Conservation (phyloP, 352 stramenopile genomes). For the Pythium rishiriense region DNA sequence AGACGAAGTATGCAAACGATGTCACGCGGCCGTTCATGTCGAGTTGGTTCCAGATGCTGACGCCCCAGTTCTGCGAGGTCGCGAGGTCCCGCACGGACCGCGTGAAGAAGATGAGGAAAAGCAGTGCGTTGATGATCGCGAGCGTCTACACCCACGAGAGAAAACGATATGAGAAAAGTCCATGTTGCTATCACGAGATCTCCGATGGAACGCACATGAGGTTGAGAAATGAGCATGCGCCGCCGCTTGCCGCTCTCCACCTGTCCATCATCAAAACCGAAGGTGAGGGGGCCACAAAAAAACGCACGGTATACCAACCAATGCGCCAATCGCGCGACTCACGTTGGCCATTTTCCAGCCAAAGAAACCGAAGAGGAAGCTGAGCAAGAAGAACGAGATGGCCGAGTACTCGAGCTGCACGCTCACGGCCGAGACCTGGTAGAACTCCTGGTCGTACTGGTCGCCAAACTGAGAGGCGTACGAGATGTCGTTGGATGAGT, state of each 20-base stretch:
- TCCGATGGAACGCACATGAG: constrained; percentile 44
- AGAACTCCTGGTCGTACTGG: constrained; percentile 86
- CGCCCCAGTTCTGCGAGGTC: constrained; percentile 82
- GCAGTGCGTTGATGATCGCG: constrained; percentile 74
- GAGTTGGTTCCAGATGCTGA: constrained; percentile 86
- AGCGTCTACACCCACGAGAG: constrained; percentile 46
- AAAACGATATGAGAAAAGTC: too few species aligned
- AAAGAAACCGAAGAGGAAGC: constrained; percentile 81
- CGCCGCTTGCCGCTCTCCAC: constrained; percentile 78
- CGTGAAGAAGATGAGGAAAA: constrained; percentile 85
- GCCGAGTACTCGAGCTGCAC: constrained; percentile 85
- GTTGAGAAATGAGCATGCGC: constrained; percentile 71
- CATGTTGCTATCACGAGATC: too few species aligned
- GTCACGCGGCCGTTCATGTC: constrained; percentile 85
- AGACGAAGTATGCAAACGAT: constrained; percentile 75
- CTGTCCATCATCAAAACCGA: too few species aligned
- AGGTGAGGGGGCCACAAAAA: too few species aligned
- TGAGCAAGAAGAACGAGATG: constrained; percentile 78
- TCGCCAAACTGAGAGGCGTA: constrained; percentile 64
- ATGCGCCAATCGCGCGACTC: constrained; percentile 17
- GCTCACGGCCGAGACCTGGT: constrained; percentile 69
- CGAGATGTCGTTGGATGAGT: constrained; percentile 82
- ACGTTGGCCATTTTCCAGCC: constrained; percentile 87
- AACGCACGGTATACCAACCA: background rate
- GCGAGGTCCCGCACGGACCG: constrained; percentile 71